A percentile compares a stretch with the other conserved stretches of the same genome.
Evolutionary conservation across 805 yeast genomes (phyloP).

Genomic region (Schwanniomyces occidentalis): DNA sequence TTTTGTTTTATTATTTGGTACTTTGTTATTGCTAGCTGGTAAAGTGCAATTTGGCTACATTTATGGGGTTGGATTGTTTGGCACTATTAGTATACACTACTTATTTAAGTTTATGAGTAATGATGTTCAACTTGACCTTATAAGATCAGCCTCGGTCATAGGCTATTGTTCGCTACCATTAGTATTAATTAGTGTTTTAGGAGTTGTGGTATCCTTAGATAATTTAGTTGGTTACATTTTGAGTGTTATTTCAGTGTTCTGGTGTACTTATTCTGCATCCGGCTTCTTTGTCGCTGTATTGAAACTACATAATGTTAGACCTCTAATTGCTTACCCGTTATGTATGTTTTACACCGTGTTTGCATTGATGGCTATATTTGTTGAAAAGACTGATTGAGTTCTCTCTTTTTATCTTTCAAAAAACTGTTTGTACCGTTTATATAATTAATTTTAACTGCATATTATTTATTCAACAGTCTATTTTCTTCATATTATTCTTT

Average conservation of each 20-base stretch:
- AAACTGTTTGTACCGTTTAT: too few relatives aligned
- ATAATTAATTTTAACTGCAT: too few relatives aligned
- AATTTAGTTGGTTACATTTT: conserved; percentile 70
- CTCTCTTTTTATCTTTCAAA: too few relatives aligned
- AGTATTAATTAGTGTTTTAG: conserved; percentile 72
- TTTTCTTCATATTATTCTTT: too few relatives aligned
- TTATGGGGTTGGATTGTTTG: conserved; percentile 93
- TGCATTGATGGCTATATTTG: conserved; percentile 94
- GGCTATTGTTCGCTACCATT: conserved; percentile 94
- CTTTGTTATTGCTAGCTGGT: conserved; percentile 79
- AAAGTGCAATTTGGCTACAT: conserved; percentile 96
- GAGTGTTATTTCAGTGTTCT: conserved; percentile 66
- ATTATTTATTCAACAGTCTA: too few relatives aligned
- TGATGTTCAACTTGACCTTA: conserved; percentile 51
- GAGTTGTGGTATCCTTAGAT: conserved; percentile 67
- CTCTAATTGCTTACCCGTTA: conserved; percentile 90
- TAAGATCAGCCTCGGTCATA: conserved; percentile 83
- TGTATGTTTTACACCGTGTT: conserved; percentile 88
- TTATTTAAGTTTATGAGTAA: conserved; percentile 86
- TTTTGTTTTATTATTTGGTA: conserved; percentile 85
- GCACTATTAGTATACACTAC: conserved; percentile 80
- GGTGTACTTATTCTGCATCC: conserved; percentile 94
- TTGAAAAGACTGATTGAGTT: conserved; percentile 39
- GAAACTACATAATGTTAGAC: conserved; percentile 80
- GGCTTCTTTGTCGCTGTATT: conserved; percentile 88